A percentile compares a stretch with the other conserved stretches of the same genome.
phyloP scores from a whole-genome alignment of 495 filamentous ascomycete genomes.

The Trichoderma orchidacearum region DNA sequence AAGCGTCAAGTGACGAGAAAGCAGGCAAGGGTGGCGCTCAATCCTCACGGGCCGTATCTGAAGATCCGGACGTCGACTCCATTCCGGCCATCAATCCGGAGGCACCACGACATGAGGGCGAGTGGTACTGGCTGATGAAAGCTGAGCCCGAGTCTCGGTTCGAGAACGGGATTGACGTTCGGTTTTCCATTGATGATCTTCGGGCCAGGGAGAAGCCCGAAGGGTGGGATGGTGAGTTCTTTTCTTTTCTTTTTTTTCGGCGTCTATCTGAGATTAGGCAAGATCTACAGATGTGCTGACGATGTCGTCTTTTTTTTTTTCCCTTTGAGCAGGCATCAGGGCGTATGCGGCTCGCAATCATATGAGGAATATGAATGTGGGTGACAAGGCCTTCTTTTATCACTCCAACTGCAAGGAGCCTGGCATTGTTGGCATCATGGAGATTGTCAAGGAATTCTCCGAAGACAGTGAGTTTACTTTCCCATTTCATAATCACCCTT shows the following conservation, averaged over 20 bases:
- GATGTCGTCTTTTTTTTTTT: background rate
- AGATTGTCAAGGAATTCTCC: constrained; percentile 72
- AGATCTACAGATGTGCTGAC: background rate
- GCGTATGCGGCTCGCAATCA: constrained; percentile 56
- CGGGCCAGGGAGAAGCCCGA: constrained; percentile 55
- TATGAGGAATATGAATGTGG: constrained; percentile 77
- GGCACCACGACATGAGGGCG: constrained; percentile 2
- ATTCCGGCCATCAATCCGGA: constrained; percentile 2
- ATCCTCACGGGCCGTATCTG: background rate
- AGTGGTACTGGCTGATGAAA: constrained; percentile 84
- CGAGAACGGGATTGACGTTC: constrained; percentile 75
- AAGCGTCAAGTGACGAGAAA: background rate
- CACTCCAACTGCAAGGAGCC: constrained; percentile 90
- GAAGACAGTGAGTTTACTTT: constrained; percentile 48
- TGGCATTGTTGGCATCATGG: constrained; percentile 86
- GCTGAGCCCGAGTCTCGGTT: constrained; percentile 80
- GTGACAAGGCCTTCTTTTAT: constrained; percentile 93
- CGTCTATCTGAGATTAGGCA: constrained; percentile 25
- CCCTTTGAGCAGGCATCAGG: no score
- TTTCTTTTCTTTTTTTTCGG: background rate
- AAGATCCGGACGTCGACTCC: constrained; percentile 3
- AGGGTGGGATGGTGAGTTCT: constrained; percentile 69
- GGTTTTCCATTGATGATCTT: constrained; percentile 91
- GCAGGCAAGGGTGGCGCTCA: background rate
- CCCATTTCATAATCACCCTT: background rate